Conservation (phyloP, 2,329 filamentous ascomycete species). For the Phaeosphaeriaceae sp. region DNA sequence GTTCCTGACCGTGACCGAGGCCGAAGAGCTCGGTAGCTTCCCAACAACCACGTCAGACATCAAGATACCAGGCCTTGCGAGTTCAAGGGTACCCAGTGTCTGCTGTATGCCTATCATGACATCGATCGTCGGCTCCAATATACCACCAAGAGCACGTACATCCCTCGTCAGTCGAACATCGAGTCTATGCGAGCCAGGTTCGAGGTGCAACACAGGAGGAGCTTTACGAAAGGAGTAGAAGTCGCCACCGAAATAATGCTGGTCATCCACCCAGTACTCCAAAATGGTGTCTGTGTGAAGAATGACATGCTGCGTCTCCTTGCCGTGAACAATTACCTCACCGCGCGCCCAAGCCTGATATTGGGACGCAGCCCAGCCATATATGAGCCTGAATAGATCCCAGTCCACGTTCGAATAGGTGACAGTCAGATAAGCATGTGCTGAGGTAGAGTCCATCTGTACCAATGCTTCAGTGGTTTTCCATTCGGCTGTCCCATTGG, state of each 20-base stretch:
- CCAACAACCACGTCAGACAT: slow-evolving; percentile 62
- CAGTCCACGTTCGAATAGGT: slow-evolving; percentile 62
- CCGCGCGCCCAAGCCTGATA: slow-evolving; percentile 67
- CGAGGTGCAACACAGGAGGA: slow-evolving; percentile 59
- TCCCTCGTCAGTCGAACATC: slow-evolving; percentile 64
- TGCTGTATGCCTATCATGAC: slow-evolving; percentile 42
- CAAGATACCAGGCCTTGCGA: slow-evolving; percentile 49
- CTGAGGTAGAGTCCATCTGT: slow-evolving; percentile 28
- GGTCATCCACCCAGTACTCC: slow-evolving; percentile 62
- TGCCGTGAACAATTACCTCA: slow-evolving; percentile 50
- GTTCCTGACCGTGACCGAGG: slow-evolving; percentile 61
- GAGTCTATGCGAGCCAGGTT: slow-evolving; percentile 59
- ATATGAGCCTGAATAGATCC: slow-evolving; percentile 60
- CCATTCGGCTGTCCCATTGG: slow-evolving; percentile 62
- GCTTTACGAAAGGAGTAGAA: slow-evolving; percentile 61
- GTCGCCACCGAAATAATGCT: slow-evolving; percentile 65
- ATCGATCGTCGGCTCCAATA: slow-evolving; percentile 56
- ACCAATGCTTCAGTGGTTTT: slow-evolving; percentile 46
- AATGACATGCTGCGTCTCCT: slow-evolving; percentile 45
- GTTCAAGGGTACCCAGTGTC: slow-evolving; percentile 37
- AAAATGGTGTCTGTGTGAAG: slow-evolving; percentile 59
- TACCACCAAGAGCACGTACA: slow-evolving; percentile 64
- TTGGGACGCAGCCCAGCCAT: slow-evolving; percentile 67
- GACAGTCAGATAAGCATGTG: slow-evolving; percentile 53
- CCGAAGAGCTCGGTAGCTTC: slow-evolving; percentile 56